These are phyloP conservation scores for Ganoderma resinaceum DNA, from an alignment of 1,284 basidiomycete genomes.

Conservation along the genomic window DNA sequence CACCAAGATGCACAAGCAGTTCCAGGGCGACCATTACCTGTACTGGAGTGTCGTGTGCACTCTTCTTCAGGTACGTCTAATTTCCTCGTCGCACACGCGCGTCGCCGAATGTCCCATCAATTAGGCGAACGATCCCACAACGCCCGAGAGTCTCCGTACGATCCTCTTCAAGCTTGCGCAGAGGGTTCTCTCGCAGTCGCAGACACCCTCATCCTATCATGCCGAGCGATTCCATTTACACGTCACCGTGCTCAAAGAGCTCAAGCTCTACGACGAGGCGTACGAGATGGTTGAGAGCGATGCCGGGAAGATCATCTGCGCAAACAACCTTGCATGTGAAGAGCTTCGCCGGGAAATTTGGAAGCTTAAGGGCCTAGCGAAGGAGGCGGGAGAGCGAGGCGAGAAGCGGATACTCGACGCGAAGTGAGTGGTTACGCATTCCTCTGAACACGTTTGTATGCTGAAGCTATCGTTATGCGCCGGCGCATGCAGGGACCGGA, in stretches of 20 bases:
- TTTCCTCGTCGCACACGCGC: neutral
- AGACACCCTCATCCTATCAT: slow-evolving; percentile 64
- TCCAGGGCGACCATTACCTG: slow-evolving; percentile 79
- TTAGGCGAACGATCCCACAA: slow-evolving; percentile 70
- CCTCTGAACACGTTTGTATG: slow-evolving; percentile 15
- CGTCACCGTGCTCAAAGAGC: slow-evolving; percentile 72
- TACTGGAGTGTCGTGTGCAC: slow-evolving; percentile 87
- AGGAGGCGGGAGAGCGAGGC: slow-evolving; percentile 67
- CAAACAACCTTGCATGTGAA: slow-evolving; percentile 77
- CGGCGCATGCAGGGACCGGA: slow-evolving; percentile 67
- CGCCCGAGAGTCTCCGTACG: slow-evolving; percentile 64
- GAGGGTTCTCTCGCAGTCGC: slow-evolving; percentile 65
- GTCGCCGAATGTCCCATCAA: neutral
- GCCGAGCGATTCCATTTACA: slow-evolving; percentile 83
- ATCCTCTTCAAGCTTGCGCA: slow-evolving; percentile 78
- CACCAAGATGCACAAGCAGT: slow-evolving; percentile 80
- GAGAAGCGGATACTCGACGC: slow-evolving; percentile 61
- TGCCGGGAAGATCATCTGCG: slow-evolving; percentile 68
- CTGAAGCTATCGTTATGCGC: slow-evolving; percentile 26
- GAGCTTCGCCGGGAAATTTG: slow-evolving; percentile 77
- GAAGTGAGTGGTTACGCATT: slow-evolving; percentile 49
- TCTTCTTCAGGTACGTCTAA: slow-evolving; percentile 69
- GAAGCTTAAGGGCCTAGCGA: slow-evolving; percentile 56
- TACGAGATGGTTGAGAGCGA: slow-evolving; percentile 73
- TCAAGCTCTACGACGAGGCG: slow-evolving; percentile 74